Conservation (phyloP, 2,329 filamentous ascomycete genomes). For the Ophiocordyceps polyrhachis-furcata region DNA sequence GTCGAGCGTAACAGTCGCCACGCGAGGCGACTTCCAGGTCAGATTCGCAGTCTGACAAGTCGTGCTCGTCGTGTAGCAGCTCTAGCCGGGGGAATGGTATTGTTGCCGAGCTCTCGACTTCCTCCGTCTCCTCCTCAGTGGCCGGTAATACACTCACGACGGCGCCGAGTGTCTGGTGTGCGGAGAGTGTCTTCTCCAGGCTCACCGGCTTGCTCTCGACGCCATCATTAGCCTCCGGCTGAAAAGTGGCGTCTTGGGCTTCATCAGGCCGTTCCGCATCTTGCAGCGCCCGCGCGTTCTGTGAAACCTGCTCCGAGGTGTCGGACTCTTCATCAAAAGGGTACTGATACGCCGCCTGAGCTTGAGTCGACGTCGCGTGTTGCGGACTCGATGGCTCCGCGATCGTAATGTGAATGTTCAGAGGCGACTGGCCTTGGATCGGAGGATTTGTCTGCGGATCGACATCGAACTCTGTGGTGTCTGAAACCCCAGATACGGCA, state of each 20-base stretch:
- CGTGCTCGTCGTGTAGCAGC: slow-evolving; percentile 9
- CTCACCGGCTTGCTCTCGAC: slow-evolving; percentile 20
- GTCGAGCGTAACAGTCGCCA: slow-evolving; percentile 8
- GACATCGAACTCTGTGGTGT: slow-evolving; percentile 52
- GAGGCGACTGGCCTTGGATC: slow-evolving; percentile 13
- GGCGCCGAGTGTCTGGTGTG: slow-evolving; percentile 17
- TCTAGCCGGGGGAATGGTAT: slow-evolving; percentile 15
- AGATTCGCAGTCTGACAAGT: slow-evolving; percentile 20
- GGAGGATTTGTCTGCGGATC: slow-evolving; percentile 45
- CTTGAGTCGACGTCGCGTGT: slow-evolving; percentile 7
- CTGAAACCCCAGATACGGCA: slow-evolving; percentile 39
- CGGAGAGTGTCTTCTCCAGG: slow-evolving; percentile 4
- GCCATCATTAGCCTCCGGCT: slow-evolving; percentile 10
- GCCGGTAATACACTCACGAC: slow-evolving; percentile 31
- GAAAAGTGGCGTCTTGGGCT: slow-evolving; percentile 1
- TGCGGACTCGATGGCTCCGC: slow-evolving; percentile 13
- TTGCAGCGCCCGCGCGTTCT: slow-evolving; percentile 2
- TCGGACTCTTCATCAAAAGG: slow-evolving; percentile 28
- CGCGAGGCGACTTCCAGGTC: slow-evolving; percentile 13
- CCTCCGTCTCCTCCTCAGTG: slow-evolving; percentile 7
- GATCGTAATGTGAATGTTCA: slow-evolving; percentile 9
- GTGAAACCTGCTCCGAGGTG: slow-evolving; percentile 5
- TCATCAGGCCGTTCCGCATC: slow-evolving; percentile 8
- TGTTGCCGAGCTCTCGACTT: slow-evolving; percentile 5
- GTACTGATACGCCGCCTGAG: slow-evolving; percentile 27